Conservation (phyloP, 495 filamentous ascomycete genomes). For the Neurospora sp. region DNA sequence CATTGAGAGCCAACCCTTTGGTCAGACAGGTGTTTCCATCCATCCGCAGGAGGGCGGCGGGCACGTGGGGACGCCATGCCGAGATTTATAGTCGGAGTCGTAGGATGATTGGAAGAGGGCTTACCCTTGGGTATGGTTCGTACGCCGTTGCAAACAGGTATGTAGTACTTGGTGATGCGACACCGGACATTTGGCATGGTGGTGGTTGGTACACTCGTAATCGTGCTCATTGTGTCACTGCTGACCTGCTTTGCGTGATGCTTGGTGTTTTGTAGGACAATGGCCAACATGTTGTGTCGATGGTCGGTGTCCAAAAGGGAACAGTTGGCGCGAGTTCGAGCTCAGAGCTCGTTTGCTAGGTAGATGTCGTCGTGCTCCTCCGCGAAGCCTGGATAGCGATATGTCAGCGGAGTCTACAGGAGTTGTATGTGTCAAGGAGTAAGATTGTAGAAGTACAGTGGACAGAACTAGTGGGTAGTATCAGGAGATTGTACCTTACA, state of each 20-base stretch:
- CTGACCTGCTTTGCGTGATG: not conserved
- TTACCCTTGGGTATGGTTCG: not conserved
- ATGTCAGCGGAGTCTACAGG: not conserved
- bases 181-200: not conserved
- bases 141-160: not conserved
- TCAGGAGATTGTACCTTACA: not conserved
- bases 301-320: not conserved
- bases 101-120: not conserved
- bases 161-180: not conserved
- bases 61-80: not conserved
- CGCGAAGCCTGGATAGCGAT: not conserved
- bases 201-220: not conserved
- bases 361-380: not conserved
- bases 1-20: not conserved
- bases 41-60: not conserved
- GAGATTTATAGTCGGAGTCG: not conserved
- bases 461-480: not conserved
- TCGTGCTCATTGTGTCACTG: not conserved
- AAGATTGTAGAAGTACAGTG: not conserved
- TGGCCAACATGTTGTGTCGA: not conserved
- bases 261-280: not conserved
- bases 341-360: not conserved
- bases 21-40: not conserved
- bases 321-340: not conserved
- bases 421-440: not conserved